Conservation (phyloP, 352 stramenopile species). For the Phytophthora litchii region DNA sequence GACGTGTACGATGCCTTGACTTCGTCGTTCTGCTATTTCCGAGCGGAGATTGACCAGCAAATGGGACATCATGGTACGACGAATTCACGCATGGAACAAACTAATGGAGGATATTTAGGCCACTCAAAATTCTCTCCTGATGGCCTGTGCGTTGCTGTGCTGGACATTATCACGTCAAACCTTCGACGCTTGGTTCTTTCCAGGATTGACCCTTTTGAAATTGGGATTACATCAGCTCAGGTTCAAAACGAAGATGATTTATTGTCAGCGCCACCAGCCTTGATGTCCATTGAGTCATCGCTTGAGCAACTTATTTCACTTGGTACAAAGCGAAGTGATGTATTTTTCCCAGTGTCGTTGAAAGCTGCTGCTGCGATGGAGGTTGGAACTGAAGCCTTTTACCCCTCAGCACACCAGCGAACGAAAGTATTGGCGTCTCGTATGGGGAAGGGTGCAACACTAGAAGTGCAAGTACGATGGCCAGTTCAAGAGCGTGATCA, state of each 20-base stretch:
- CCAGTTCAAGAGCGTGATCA: slow-evolving; percentile 86
- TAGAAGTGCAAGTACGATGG: slow-evolving; percentile 88
- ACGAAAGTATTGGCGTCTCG: slow-evolving; percentile 81
- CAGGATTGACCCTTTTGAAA: slow-evolving; percentile 72
- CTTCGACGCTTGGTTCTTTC: slow-evolving; percentile 83
- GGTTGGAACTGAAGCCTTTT: slow-evolving; percentile 87
- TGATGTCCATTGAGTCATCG: slow-evolving; percentile 65
- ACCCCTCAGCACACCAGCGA: slow-evolving; percentile 82
- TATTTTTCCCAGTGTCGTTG: slow-evolving; percentile 81
- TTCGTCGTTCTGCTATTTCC: slow-evolving; percentile 29
- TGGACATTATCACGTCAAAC: slow-evolving; percentile 83
- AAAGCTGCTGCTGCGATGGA: slow-evolving; percentile 86
- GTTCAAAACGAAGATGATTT: slow-evolving; percentile 50
- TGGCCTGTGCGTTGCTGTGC: slow-evolving; percentile 67
- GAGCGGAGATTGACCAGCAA: slow-evolving; percentile 7
- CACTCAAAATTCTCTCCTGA: slow-evolving; percentile 52
- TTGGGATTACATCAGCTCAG: slow-evolving; percentile 59
- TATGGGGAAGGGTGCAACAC: slow-evolving; percentile 83
- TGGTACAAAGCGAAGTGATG: slow-evolving; percentile 77
- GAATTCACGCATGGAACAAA: slow-evolving; percentile 4
- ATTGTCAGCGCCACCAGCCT: slow-evolving; percentile 59
- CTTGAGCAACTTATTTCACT: slow-evolving; percentile 85
- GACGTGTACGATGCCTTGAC: slow-evolving; percentile 34
- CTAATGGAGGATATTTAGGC: slow-evolving; percentile 4
- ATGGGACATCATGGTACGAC: neutral